Percentiles rank a stretch among this genome's conserved stretches.
These are phyloP conservation scores for Dentipellis sp. DNA, from an alignment of 768 basidiomycete species.

Conservation along the genomic window DNA sequence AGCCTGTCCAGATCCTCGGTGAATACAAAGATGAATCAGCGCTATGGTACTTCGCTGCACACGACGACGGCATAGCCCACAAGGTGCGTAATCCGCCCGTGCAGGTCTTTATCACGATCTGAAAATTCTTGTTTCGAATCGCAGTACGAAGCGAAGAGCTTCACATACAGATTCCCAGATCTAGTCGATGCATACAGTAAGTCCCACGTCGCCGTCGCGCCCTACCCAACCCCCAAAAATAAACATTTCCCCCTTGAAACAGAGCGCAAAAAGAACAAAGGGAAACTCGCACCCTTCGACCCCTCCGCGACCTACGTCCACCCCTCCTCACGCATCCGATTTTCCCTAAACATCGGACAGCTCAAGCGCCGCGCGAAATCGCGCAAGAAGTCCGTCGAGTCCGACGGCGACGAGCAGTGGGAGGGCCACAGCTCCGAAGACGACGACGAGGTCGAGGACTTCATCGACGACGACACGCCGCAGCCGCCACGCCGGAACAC, in stretches of 20 bases:
- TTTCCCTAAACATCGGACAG: constrained; percentile 23
- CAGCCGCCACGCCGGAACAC: constrained; percentile 5
- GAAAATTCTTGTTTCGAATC: not conserved
- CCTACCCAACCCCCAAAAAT: not conserved
- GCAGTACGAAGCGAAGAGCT: constrained; percentile 6
- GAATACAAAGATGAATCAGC: constrained; percentile 8
- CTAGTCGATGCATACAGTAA: constrained; percentile 12
- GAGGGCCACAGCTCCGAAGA: constrained; percentile 17
- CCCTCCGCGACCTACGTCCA: constrained; percentile 52
- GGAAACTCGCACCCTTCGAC: constrained; percentile 44
- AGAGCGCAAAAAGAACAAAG: constrained; percentile 39
- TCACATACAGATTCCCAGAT: constrained; percentile 7
- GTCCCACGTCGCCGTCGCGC: not conserved
- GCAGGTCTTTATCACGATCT: not conserved
- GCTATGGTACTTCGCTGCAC: constrained; percentile 12
- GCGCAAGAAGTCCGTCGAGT: not conserved
- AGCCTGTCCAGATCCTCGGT: not conserved
- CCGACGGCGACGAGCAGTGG: constrained; percentile 26
- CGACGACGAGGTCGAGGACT: constrained; percentile 12
- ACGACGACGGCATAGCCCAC: constrained; percentile 5
- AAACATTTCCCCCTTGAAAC: not conserved
- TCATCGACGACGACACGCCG: constrained; percentile 5
- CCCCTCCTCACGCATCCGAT: constrained; percentile 44
- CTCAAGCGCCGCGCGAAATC: constrained; percentile 12
- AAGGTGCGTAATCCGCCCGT: constrained; percentile 3